These are phyloP conservation scores for Lepiota brunneoincarnata DNA, from an alignment of 768 basidiomycete genomes.

Conservation along the genomic window DNA sequence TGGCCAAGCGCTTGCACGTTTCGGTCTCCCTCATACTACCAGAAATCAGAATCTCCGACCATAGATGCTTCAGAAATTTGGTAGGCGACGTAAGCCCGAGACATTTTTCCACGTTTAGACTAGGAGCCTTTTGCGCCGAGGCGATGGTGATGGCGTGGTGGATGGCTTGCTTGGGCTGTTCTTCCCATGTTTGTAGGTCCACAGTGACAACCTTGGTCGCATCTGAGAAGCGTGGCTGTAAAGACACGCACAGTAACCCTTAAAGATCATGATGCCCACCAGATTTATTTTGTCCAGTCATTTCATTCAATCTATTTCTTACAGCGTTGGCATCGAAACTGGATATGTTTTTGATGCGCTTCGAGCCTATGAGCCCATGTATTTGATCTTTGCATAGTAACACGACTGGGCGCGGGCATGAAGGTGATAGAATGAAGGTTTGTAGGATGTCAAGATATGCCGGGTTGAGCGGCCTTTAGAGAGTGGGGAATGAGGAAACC, in stretches of 20 bases:
- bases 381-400: constrained; percentile 42
- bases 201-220: not conserved
- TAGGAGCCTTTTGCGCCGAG: constrained; percentile 59
- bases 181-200: constrained; percentile 37
- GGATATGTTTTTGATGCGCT: constrained; percentile 5
- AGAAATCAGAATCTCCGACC: constrained; percentile 57
- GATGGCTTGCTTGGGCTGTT: constrained; percentile 56
- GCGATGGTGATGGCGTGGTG: constrained; percentile 55
- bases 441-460: constrained; percentile 65
- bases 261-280: not conserved
- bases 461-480: constrained; percentile 42
- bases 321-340: constrained; percentile 7
- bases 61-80: constrained; percentile 64
- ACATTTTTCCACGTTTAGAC: constrained; percentile 65
- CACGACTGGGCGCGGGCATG: constrained; percentile 66
- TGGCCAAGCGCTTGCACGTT: constrained; percentile 59
- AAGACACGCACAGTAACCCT: not conserved
- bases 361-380: constrained; percentile 2
- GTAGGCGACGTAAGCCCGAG: constrained; percentile 56
- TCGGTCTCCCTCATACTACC: constrained; percentile 42
- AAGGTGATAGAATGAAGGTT: constrained; percentile 57
- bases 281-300: constrained; percentile 1
- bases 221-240: not conserved
- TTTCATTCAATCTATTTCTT: constrained; percentile 7
- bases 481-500: constrained; percentile 1